Evolutionary conservation across 1,284 basidiomycete genomes (phyloP).

Genomic region (Melampsora larici-populina): DNA sequence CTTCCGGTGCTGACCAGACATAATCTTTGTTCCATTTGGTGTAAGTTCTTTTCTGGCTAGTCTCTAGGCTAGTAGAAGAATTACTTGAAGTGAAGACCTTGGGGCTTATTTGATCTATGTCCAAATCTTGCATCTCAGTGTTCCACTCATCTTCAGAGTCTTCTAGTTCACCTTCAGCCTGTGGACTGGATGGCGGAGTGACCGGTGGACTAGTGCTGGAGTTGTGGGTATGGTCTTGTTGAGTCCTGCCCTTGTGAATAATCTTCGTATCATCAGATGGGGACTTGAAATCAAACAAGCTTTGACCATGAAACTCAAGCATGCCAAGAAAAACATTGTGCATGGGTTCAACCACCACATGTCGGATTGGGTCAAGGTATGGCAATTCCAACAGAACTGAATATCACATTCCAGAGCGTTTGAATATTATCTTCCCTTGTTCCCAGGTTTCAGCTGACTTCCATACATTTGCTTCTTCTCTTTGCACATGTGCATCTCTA

Average conservation of each 20-base stretch:
- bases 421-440: background rate
- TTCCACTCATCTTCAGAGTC: background rate
- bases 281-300: background rate
- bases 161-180: no score
- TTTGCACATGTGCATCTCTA: no score
- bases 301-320: slow-evolving; percentile 11
- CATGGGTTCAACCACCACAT: slow-evolving; percentile 26
- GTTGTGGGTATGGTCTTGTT: background rate
- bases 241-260: background rate
- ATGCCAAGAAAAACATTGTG: slow-evolving; percentile 32
- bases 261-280: background rate
- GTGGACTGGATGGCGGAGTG: background rate
- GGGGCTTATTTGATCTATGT: background rate
- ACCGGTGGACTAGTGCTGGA: background rate
- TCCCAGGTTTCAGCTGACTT: slow-evolving; percentile 3
- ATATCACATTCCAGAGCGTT: slow-evolving; percentile 15
- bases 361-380: slow-evolving; percentile 1
- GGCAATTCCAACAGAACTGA: slow-evolving; percentile 15
- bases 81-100: background rate
- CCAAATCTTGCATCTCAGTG: background rate
- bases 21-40: no score
- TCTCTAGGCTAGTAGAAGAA: no score
- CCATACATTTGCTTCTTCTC: background rate
- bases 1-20: no score
- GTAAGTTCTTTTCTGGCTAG: no score